phyloP scores from a whole-genome alignment of 257 asterid species.

The Jaltomata sinuosa region DNA sequence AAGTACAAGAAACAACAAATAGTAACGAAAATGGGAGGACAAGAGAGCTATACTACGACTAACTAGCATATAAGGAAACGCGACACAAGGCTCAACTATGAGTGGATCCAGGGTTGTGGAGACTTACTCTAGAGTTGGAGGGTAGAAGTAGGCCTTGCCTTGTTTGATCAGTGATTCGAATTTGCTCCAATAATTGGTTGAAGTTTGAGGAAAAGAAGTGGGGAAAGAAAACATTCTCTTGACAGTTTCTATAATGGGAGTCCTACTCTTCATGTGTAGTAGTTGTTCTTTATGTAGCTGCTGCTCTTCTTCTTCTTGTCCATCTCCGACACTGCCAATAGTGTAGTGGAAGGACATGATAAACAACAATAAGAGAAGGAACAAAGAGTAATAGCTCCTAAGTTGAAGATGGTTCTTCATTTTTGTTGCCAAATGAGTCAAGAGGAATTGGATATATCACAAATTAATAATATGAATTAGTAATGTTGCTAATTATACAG shows the following conservation, averaged over 20 bases:
- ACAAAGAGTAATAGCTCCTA: neutral
- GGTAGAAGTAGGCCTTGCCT: neutral
- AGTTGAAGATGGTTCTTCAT: neutral
- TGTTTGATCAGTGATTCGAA: neutral
- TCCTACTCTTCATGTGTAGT: neutral
- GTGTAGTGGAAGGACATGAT: neutral
- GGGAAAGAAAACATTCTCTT: slow-evolving; percentile 17
- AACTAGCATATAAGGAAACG: too few species aligned
- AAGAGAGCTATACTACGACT: too few species aligned
- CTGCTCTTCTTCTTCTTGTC: neutral
- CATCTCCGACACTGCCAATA: neutral
- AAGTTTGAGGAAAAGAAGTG: neutral
- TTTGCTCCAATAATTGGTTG: slow-evolving; percentile 9
- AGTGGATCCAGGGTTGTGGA: neutral
- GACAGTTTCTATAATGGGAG: slow-evolving; percentile 14
- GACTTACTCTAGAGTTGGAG: slow-evolving; percentile 26
- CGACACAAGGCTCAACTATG: too few species aligned
- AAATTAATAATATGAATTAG: neutral
- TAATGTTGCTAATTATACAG: neutral
- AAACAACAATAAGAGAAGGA: neutral
- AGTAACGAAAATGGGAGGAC: too few species aligned
- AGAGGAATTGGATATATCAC: neutral
- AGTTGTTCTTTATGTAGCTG: neutral
- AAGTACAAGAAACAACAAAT: too few species aligned
- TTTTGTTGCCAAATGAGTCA: neutral